Evolutionary conservation across 2,329 filamentous ascomycete genomes (phyloP).

Genomic region (Alternaria conjuncta): DNA sequence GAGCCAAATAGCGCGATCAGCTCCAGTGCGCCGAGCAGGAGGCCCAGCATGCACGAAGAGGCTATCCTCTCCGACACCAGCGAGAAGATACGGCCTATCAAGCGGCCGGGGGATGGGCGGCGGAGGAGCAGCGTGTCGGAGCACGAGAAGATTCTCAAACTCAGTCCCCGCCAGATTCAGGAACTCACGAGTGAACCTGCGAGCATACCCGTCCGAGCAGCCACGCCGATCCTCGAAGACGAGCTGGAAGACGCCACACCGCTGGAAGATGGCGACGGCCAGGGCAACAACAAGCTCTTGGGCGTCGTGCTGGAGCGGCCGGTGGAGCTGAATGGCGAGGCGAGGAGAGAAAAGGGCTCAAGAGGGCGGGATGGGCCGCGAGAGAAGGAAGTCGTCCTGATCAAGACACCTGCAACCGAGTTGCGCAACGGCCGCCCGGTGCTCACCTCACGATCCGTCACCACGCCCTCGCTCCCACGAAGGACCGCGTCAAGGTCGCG

Average conservation of each 20-base stretch:
- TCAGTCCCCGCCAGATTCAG: conserved; percentile 62
- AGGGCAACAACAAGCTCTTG: conserved; percentile 26
- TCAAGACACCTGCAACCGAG: conserved; percentile 37
- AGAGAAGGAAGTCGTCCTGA: conserved; percentile 39
- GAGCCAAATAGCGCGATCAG: conserved; percentile 20
- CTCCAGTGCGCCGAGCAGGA: conserved; percentile 22
- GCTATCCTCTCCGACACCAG: conserved; percentile 42
- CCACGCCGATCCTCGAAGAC: conserved; percentile 48
- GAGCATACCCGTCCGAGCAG: conserved; percentile 59
- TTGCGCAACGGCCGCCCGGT: conserved; percentile 38
- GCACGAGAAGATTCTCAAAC: conserved; percentile 55
- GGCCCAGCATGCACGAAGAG: conserved; percentile 37
- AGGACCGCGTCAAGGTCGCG: conserved; percentile 45
- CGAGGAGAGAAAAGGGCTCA: conserved; percentile 1
- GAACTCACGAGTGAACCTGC: conserved; percentile 62
- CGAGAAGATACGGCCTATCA: conserved; percentile 41
- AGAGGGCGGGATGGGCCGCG: conserved; percentile 17
- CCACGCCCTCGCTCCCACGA: conserved; percentile 47
- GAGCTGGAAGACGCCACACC: conserved; percentile 29
- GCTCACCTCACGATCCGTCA: conserved; percentile 42
- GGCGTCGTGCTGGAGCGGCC: conserved; percentile 30
- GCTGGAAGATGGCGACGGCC: conserved; percentile 18
- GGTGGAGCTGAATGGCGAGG: conserved; percentile 16
- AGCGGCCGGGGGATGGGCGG: conserved; percentile 43
- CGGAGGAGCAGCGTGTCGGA: conserved; percentile 46